Base-by-base conservation (phyloP, 1,284 basidiomycete species). In the Pyrrhoderma noxium region DNA sequence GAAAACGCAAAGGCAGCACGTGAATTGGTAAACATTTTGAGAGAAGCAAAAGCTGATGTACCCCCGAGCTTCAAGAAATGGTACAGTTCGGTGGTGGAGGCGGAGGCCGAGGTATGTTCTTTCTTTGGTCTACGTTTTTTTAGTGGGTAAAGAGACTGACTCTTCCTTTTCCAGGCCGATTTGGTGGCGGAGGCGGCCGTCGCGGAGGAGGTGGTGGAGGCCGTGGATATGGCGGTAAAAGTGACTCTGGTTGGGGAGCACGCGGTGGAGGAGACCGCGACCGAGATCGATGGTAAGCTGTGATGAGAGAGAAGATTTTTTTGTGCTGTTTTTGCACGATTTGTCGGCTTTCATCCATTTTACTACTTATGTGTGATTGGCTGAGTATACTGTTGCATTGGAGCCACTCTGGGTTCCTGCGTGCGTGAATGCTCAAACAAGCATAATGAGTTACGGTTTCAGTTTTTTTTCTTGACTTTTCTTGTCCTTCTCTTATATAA, bases 1-100 rank as follows among this genome's bases (percentile, higher is more conserved):
- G 91, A 96, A 64, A 97, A 95, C 70, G 85, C 90, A 54, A 96
- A 95, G 74, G 84, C 83, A 59, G 93, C 95, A 14, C 87, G 93
- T 46, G 95, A 99, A 64, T 79, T 99, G 13, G 74, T 98, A 52
- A 76, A 71, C 58, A 97, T 99, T 60, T 72, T 99, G 57, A 77
- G 80, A 58, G 95, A 99, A 70, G 91, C 93, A 45, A 94, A 94
- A 66, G 85, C 93, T 31, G 74, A 78, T 46, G 75, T 99, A 22
- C 93, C 95, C 19, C 88, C 50, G 91, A 95, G 66, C 75, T 99
- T 2, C 88, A 93, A 66, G 90, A 98, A 70, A 96, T 99, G 92
- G 79, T 78, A 2, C 82, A 82, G 72, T 95, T 85, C 66, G 82
- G 89, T 53, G 87, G 89, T 43, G 79, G 87, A 31, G 80, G 83